Evolutionary conservation across 306 rosid species (phyloP).

Genomic region (Argentina anserina): DNA sequence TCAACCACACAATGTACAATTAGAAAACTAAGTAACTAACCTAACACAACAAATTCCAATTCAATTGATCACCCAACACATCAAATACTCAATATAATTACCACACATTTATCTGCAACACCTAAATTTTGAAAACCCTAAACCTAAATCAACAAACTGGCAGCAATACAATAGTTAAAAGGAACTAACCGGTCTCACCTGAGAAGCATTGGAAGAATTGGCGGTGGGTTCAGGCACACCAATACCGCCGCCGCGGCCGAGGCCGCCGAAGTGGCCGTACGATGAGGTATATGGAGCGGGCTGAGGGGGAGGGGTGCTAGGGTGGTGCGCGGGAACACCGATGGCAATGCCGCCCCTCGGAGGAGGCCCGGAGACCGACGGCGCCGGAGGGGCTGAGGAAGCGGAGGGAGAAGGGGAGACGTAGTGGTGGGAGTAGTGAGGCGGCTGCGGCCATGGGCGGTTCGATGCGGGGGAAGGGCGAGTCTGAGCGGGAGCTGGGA

Average conservation of each 20-base stretch:
- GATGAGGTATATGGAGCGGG: constrained; percentile 55
- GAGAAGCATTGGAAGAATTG: constrained; percentile 56
- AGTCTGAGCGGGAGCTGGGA: constrained; percentile 38
- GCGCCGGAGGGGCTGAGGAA: constrained; percentile 36
- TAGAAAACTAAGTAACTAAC: not conserved
- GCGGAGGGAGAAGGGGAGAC: constrained; percentile 40
- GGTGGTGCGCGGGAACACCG: constrained; percentile 83
- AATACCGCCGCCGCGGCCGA: constrained; percentile 60
- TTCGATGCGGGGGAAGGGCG: constrained; percentile 54
- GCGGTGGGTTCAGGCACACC: constrained; percentile 41
- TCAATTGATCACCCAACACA: too few relatives aligned
- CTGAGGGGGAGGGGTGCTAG: constrained; percentile 34
- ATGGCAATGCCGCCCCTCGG: constrained; percentile 64
- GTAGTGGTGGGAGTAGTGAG: constrained; percentile 52
- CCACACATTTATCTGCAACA: not conserved
- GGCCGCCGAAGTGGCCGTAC: constrained; percentile 78
- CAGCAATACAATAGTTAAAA: not conserved
- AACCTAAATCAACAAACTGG: not conserved
- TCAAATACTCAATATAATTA: not conserved
- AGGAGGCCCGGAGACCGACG: constrained; percentile 35
- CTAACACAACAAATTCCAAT: too few relatives aligned
- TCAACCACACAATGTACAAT: constrained; percentile 4
- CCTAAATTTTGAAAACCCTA: not conserved
- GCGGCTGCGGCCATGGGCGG: constrained; percentile 46
- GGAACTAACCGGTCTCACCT: constrained; percentile 30